Evolutionary conservation across 2,329 filamentous ascomycete species (phyloP), one percentile per base, ranked within the genome.

Genomic region (Neurospora sp.): DNA sequence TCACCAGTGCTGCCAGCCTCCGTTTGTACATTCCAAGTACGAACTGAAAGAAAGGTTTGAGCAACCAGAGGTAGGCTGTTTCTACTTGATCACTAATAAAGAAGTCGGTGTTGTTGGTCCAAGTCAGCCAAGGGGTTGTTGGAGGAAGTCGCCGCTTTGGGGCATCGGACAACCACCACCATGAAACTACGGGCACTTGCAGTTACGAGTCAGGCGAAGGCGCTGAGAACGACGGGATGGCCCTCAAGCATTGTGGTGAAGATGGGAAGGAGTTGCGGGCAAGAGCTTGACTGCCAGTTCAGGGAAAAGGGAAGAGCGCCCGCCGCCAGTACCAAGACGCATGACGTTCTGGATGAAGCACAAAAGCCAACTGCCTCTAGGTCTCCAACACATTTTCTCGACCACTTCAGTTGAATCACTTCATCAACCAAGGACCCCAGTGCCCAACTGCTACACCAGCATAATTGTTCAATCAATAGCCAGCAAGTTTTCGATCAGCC

Each of bases 391-490:
- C 19, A 58, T 52, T 68, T 58, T 38, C n/a, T 36, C 52, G 13
- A 62, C 52, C 52, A 62, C 23, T 62, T 62, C 52, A 62, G 52
- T 62, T n/a, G 52, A 33, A 33, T 62, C 52, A 62, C 8, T 62
- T 62, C 52, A 17, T 62, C 52, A 28, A 9, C 28, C 23, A 62
- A 62, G 28, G 52, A 62, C 52, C 15, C 23, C 28, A 33, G 52
- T 33, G 52, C 52, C 66, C 73, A 72, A 71, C 66, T 74, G 72
- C 73, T 73, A 72, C 38, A 36, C 68, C 23, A 75, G 72, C 75
- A 76, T 76, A 70, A 72, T 75, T 74, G 74, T 72, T 70, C 70
- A 72, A 71, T 73, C 68, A 62, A 71, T 75, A 72, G 40, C 68
- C 66, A 69, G 69, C 69, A 71, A 72, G 70, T 72, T 72, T 73